Evolutionary conservation across 2,329 filamentous ascomycete species (phyloP).

Genomic region (Nemania sp.): DNA sequence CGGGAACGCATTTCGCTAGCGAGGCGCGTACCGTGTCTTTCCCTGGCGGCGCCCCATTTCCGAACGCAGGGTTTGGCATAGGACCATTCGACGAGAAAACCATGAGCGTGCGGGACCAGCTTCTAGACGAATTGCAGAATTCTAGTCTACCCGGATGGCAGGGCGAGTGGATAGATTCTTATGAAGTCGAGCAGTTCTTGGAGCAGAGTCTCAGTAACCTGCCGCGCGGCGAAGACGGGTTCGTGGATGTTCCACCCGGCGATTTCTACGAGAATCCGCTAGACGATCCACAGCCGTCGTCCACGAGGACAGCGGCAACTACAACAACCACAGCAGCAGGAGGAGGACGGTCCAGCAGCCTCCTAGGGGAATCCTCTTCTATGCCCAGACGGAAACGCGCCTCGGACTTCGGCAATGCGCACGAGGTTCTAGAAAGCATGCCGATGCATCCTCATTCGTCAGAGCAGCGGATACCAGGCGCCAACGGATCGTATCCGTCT

Average conservation of each 20-base stretch:
- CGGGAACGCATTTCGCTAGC: slow-evolving; percentile 64
- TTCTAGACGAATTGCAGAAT: slow-evolving; percentile 52
- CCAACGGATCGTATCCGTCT: slow-evolving; percentile 10
- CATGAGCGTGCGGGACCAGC: slow-evolving; percentile 46
- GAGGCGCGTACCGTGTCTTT: slow-evolving; percentile 33
- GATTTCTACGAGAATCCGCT: slow-evolving; percentile 42
- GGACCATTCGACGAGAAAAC: slow-evolving; percentile 52
- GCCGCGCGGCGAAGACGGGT: slow-evolving; percentile 66
- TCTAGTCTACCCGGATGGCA: slow-evolving; percentile 65
- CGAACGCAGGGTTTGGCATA: slow-evolving; percentile 43
- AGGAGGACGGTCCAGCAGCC: too few relatives aligned
- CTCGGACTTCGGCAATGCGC: slow-evolving; percentile 1
- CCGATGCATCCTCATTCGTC: slow-evolving; percentile 10
- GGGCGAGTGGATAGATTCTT: slow-evolving; percentile 75
- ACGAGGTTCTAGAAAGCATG: background rate
- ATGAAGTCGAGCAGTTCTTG: slow-evolving; percentile 77
- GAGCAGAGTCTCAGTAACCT: slow-evolving; percentile 65
- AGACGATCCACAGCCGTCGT: background rate
- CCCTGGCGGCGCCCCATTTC: slow-evolving; percentile 32
- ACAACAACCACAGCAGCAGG: too few relatives aligned
- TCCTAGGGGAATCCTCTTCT: too few relatives aligned
- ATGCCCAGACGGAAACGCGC: background rate
- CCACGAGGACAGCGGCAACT: too few relatives aligned
- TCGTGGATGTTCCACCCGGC: slow-evolving; percentile 56
- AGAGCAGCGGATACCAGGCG: background rate